phyloP scores from a whole-genome alignment of 345 rosid genomes.

The Dovyalis caffra region DNA sequence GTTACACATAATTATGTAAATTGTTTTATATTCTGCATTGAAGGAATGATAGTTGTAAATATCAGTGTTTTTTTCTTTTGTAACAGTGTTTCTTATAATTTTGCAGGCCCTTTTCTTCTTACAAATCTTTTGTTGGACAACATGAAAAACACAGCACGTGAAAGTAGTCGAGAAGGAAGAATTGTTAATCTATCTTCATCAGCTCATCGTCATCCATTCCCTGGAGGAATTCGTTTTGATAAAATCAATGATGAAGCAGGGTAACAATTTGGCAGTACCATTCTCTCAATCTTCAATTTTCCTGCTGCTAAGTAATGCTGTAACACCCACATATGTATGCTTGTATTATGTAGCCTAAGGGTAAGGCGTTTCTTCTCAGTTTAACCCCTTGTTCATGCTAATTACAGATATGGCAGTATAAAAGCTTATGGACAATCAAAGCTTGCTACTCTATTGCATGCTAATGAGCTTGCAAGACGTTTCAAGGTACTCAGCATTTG shows the following conservation, averaged over 20 bases:
- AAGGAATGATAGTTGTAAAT: neutral
- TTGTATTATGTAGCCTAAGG: neutral
- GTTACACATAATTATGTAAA: neutral
- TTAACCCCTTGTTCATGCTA: neutral
- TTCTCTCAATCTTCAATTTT: neutral
- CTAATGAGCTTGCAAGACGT: slow-evolving; percentile 6
- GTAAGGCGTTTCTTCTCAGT: neutral
- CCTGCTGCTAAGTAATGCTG: neutral
- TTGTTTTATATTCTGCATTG: neutral
- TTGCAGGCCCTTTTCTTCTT: slow-evolving; percentile 54
- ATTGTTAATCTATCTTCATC: slow-evolving; percentile 44
- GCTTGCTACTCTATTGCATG: neutral
- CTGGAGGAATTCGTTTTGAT: slow-evolving; percentile 46
- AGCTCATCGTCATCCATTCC: slow-evolving; percentile 33
- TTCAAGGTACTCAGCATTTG: neutral
- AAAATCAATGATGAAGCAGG: too few relatives aligned
- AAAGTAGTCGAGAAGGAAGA: slow-evolving; percentile 45
- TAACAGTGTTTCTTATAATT: neutral
- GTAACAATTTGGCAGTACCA: slow-evolving; percentile 12
- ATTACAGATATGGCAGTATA: slow-evolving; percentile 45
- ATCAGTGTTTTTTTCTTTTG: neutral
- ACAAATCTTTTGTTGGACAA: slow-evolving; percentile 44
- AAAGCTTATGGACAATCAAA: slow-evolving; percentile 43
- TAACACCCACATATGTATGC: neutral
- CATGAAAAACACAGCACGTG: slow-evolving; percentile 44